Conservation (phyloP, 208 protist genomes). For the Porcisia deanei region DNA sequence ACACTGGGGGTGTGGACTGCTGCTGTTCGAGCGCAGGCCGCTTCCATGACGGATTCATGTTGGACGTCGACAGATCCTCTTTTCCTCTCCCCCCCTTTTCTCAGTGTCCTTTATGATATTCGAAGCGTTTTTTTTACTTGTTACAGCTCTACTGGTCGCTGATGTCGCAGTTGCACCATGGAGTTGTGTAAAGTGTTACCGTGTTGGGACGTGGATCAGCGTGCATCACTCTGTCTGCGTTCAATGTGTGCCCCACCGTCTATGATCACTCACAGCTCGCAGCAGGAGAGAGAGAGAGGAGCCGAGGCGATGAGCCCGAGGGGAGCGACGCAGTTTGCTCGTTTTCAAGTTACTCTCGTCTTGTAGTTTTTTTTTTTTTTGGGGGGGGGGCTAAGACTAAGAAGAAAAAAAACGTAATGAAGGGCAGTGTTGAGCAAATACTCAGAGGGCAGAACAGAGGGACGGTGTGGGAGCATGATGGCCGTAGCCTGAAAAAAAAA, state of each 20-base stretch:
- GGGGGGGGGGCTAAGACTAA: background rate
- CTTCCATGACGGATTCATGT: constrained; percentile 8
- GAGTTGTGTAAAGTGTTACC: background rate
- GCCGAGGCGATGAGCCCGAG: background rate
- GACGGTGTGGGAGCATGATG: background rate
- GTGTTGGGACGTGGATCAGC: background rate
- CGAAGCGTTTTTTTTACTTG: background rate
- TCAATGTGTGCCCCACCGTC: background rate
- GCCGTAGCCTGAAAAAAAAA: too few relatives aligned
- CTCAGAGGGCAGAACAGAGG: background rate
- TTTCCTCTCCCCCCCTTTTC: background rate
- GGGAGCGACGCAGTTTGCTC: background rate
- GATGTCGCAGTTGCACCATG: background rate
- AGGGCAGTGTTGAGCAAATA: background rate
- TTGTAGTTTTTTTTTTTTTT: too few relatives aligned
- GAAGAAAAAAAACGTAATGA: background rate
- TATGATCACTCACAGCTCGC: background rate
- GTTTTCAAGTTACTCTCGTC: background rate
- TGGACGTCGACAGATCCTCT: background rate
- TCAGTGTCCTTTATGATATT: background rate
- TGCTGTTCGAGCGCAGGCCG: constrained; percentile 8
- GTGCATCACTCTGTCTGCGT: background rate
- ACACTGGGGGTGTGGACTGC: background rate
- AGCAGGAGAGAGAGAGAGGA: background rate
- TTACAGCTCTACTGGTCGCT: background rate